phyloP scores from a whole-genome alignment of 495 filamentous ascomycete species.

The Lepidopterella palustris region DNA sequence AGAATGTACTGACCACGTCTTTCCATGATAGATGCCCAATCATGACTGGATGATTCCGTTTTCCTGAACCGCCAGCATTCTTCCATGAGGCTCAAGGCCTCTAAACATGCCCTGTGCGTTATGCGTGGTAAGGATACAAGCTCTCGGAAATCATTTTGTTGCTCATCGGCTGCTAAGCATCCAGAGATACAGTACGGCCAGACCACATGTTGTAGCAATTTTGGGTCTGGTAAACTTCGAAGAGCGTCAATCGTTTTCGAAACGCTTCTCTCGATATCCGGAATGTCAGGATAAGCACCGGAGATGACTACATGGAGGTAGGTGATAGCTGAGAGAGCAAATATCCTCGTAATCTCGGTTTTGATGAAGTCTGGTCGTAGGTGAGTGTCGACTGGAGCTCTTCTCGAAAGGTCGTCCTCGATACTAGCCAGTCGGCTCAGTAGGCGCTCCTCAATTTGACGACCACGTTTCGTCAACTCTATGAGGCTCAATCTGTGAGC shows the following conservation, averaged over 20 bases:
- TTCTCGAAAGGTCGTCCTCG: neutral
- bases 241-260: neutral
- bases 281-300: neutral
- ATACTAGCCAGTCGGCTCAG: neutral
- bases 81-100: too few relatives aligned
- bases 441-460: neutral
- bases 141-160: neutral
- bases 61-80: too few relatives aligned
- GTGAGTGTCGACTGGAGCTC: neutral
- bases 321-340: neutral
- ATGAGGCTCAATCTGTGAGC: neutral
- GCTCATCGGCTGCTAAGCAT: neutral
- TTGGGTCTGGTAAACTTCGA: neutral
- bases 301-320: neutral
- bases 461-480: neutral
- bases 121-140: too few relatives aligned
- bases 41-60: too few relatives aligned
- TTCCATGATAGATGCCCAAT: too few relatives aligned
- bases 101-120: too few relatives aligned
- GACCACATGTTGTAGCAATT: neutral
- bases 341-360: neutral
- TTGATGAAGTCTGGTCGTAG: neutral
- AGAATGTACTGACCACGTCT: too few relatives aligned
- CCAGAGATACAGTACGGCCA: neutral
- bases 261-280: neutral